Conservation (phyloP, 768 basidiomycete genomes). For the Psilocybe cyanescens region DNA sequence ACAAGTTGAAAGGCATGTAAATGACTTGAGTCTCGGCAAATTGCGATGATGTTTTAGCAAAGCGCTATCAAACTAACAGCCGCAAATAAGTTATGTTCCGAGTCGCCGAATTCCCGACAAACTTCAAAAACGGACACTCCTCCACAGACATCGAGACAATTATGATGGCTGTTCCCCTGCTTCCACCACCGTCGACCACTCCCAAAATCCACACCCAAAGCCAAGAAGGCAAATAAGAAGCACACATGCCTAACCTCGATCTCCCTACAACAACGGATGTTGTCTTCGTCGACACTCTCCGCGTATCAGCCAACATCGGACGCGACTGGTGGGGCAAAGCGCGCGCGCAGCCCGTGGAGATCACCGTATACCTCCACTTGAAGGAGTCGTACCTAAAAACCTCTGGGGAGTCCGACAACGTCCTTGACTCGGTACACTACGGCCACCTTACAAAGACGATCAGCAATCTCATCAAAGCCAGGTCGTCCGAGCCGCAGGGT, state of each 20-base stretch:
- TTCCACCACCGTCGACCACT: too few species aligned
- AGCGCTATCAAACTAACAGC: not conserved
- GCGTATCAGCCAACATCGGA: constrained; percentile 45
- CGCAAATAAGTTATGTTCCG: not conserved
- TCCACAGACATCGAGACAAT: too few species aligned
- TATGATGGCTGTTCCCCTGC: too few species aligned
- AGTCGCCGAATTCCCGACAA: not conserved
- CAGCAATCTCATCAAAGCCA: constrained; percentile 33
- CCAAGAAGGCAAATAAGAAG: too few species aligned
- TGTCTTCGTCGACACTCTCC: constrained; percentile 48
- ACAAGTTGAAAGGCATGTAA: too few species aligned
- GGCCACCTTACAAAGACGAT: constrained; percentile 60
- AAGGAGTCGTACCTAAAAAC: constrained; percentile 41
- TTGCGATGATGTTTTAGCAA: too few species aligned
- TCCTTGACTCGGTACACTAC: constrained; percentile 66
- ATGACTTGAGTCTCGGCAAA: too few species aligned
- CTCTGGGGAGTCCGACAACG: constrained; percentile 53
- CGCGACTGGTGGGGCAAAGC: constrained; percentile 54
- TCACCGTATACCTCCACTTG: constrained; percentile 55
- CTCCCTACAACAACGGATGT: constrained; percentile 34
- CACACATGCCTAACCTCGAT: not conserved
- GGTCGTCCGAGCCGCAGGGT: not conserved
- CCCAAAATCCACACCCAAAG: too few species aligned
- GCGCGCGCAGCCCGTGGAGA: constrained; percentile 52
- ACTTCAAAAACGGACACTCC: not conserved